Base-by-base conservation (phyloP, 345 rosid species). In the Eucalyptus pauciflora region DNA sequence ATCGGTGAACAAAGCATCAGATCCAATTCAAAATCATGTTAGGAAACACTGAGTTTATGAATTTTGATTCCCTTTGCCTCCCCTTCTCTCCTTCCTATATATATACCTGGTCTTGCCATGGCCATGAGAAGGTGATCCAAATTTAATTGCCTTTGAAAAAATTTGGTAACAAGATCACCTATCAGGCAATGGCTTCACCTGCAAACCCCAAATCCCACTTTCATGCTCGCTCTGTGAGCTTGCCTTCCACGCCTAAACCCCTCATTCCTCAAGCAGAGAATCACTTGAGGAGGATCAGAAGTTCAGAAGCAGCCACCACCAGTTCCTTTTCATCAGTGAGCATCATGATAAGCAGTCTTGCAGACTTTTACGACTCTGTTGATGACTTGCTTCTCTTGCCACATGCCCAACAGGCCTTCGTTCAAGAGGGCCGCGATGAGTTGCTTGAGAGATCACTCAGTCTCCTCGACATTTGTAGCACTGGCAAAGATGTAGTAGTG, bases 211-310 rank as follows among this genome's bases (percentile, higher is more conserved):
- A 88, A 31, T 49, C 64, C 43, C 56, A 69, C 86, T 89, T 87
- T 49, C 92, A 92, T 80, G 87, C 86, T 87, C 90, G 93, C 51
- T 93, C 95, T 48, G 90, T 89, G 89, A 94, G 94, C 87, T 90
- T 94, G 91, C 95, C 94, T 46, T 90, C 92, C 22, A 92, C 89
- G 69, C 88, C 92, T 89, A 92, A 92, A 89, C 92, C 91, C 5
- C 50, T 89, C 80, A 45, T 90, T 87, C 18, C 90, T 81, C 90
- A 88, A 81, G 29, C 91, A 24, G 92, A 91, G 22, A 91, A 91
- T 67, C 88, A 88, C 24, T n/a, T 93, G 22, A 58, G 89, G 41
- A 94, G 91, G 85, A 86, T 94, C 31, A 89, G 86, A 49, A 43
- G 89, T 49, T 87, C 86, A 4, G 89, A 87, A 60, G 86, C 90